phyloP scores from a whole-genome alignment of 257 asterid species.

The Solanum appendiculatum region DNA sequence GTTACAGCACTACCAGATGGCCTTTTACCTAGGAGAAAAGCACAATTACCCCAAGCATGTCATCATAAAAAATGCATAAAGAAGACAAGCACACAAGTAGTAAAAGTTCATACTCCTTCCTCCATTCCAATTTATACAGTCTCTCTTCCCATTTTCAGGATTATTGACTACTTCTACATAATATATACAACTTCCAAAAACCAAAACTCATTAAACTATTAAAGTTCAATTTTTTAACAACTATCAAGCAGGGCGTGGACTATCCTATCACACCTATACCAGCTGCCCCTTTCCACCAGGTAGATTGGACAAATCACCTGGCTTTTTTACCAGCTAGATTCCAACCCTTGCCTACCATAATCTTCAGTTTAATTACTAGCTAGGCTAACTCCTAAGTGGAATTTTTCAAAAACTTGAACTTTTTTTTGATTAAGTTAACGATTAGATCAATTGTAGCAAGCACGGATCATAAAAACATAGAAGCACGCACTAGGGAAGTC shows the following conservation, averaged over 20 bases:
- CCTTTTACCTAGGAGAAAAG: background rate
- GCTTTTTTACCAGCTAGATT: background rate
- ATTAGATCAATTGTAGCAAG: background rate
- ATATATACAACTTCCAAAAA: background rate
- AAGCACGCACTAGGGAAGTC: background rate
- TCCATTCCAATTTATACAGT: background rate
- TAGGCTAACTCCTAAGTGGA: background rate
- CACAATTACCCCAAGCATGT: background rate
- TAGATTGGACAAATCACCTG: background rate
- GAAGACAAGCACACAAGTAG: background rate
- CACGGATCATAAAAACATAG: background rate
- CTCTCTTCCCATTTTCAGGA: background rate
- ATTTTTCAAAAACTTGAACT: background rate
- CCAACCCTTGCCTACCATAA: background rate
- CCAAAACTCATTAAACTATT: background rate
- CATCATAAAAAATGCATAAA: background rate
- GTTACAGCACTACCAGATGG: background rate
- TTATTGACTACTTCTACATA: background rate
- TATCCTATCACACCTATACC: background rate
- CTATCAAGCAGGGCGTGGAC: background rate
- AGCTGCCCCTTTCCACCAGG: background rate
- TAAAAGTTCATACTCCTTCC: background rate
- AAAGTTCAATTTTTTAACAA: background rate
- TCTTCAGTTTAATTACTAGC: background rate
- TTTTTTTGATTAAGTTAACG: background rate